Percentiles rank a stretch among this genome's conserved stretches.
phyloP scores from a whole-genome alignment of 257 asterid species.

The Solanum sejunctum region DNA sequence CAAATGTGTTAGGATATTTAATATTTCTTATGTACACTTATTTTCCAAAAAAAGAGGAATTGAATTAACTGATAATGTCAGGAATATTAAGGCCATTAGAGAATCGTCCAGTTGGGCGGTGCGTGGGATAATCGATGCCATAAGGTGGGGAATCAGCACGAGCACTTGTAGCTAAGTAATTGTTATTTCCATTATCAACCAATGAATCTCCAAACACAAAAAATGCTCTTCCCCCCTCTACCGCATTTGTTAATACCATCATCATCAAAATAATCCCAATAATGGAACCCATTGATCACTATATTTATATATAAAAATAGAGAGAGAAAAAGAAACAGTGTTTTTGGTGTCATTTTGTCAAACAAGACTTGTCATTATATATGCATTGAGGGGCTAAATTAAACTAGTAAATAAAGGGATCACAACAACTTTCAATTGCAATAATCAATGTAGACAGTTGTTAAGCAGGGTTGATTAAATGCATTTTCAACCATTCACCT shows the following conservation, averaged over 20 bases:
- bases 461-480: neutral
- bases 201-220: slow-evolving; percentile 69
- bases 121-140: slow-evolving; percentile 59
- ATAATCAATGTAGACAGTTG: neutral
- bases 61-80: slow-evolving; percentile 43
- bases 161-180: slow-evolving; percentile 52
- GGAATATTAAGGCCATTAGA: slow-evolving; percentile 70
- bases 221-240: slow-evolving; percentile 30
- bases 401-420: neutral
- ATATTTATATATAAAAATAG: neutral
- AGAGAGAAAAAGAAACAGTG: neutral
- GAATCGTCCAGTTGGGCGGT: slow-evolving; percentile 64
- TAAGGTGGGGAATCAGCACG: slow-evolving; percentile 75
- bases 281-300: slow-evolving; percentile 10
- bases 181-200: slow-evolving; percentile 74
- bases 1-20: neutral
- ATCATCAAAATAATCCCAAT: neutral
- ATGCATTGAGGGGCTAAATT: neutral
- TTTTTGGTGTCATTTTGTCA: neutral
- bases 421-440: neutral
- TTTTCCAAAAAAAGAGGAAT: neutral
- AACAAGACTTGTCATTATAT: neutral
- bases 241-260: neutral
- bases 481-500: neutral
- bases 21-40: no score